Evolutionary conservation across 371 early-diverging fungal species (phyloP), one percentile per base, ranked within the genome.

Genomic region (Fennellomyces sp.): DNA sequence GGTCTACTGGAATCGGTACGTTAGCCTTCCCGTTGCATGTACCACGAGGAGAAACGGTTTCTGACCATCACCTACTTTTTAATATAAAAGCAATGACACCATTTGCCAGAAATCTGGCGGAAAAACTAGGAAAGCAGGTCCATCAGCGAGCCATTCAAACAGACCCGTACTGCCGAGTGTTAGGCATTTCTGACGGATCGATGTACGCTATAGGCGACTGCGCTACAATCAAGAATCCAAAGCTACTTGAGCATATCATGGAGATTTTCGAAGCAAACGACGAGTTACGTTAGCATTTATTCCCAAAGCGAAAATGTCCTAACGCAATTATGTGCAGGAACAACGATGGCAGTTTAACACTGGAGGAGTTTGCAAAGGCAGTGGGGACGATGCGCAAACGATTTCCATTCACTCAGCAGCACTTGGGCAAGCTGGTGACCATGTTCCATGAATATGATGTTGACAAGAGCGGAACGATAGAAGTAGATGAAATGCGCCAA

Each of bases 171-270:
- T 70, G 92, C 53, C 85, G 91, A 27, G 84, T 94, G 17, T 69
- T 86, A 53, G 90, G 88, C 23, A 49, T 76, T 0, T 55, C 73
- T 0, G 85, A 87, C 63, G 76, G 82, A 31, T 80, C 87, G 6
- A 87, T 93, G 2, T 94, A 84, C 68, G 94, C 94, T 1, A 72
- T 94, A 21, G 96, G 96, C 21, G 96, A 95, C 68, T 95, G 96
- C 70, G 90, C 94, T 2, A 84, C 87, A 3, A 85, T 81, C 57
- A 88, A 89, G 29, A 87, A 86, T 55, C 91, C 90, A 3, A 81
- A 86, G 21, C 66, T 90, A 33, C 58, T 84, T 15, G 70, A 77
- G 5, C 69, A 71, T 27, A 79, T 88, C 25, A 78, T 82, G 72
- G 69, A 83, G 2, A 61, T 79, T 28, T 78, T 87, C 57, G 52